A percentile compares a stretch with the other conserved stretches of the same genome.
Conservation (phyloP, 2,329 filamentous ascomycete species). For the Dothistroma septosporum region DNA sequence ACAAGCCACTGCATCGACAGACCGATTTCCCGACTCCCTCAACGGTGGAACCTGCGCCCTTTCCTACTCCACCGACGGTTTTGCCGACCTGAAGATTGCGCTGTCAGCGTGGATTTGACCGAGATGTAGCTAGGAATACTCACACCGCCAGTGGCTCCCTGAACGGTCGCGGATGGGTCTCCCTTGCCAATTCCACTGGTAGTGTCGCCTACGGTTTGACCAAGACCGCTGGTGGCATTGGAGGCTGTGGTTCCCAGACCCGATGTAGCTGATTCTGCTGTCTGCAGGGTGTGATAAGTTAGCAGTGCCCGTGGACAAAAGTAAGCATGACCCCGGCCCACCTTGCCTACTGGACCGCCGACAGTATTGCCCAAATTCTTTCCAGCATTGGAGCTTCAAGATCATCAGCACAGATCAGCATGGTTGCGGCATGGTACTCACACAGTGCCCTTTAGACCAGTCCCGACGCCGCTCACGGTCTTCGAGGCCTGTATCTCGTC, state of each 20-base stretch:
- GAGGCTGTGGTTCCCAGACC: slow-evolving; percentile 42
- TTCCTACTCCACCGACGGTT: slow-evolving; percentile 34
- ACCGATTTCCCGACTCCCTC: slow-evolving; percentile 2
- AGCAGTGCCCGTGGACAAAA: slow-evolving; percentile 19
- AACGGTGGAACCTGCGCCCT: slow-evolving; percentile 25
- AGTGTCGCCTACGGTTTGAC: slow-evolving; percentile 43
- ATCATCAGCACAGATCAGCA: slow-evolving; percentile 4
- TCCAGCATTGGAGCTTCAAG: slow-evolving; percentile 9
- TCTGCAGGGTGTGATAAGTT: slow-evolving; percentile 25
- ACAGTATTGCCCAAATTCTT: slow-evolving; percentile 11
- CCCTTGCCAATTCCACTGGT: slow-evolving; percentile 42
- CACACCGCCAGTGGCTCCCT: slow-evolving; percentile 35
- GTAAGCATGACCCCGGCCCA: too few species aligned
- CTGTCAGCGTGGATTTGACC: not conserved
- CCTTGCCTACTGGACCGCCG: slow-evolving; percentile 38
- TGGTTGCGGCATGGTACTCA: not conserved
- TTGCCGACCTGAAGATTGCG: slow-evolving; percentile 27
- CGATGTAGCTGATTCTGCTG: slow-evolving; percentile 35
- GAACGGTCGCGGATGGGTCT: slow-evolving; percentile 39
- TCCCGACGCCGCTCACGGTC: slow-evolving; percentile 28
- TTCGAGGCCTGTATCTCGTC: slow-evolving; percentile 13
- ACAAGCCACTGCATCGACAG: not conserved
- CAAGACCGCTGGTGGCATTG: slow-evolving; percentile 40
- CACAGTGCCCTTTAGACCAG: slow-evolving; percentile 25
- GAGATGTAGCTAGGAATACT: not conserved